A percentile compares a stretch with the other conserved stretches of the same genome.
phyloP scores from a whole-genome alignment of 805 yeast species.

The Lipomyces japonicus region DNA sequence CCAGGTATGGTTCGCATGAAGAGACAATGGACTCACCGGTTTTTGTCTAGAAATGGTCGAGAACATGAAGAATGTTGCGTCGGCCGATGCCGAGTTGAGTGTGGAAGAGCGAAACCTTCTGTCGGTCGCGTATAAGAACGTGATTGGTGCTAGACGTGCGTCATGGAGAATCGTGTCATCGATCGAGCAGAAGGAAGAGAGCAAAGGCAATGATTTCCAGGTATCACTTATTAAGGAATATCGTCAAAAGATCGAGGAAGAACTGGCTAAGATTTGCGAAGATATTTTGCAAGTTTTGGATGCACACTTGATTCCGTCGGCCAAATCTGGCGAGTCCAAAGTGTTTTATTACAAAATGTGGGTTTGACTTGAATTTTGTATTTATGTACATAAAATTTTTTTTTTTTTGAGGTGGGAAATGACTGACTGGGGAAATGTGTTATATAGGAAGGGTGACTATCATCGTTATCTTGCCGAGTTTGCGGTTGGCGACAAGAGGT shows the following conservation, averaged over 20 bases:
- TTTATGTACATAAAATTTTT: neutral
- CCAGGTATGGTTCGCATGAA: neutral
- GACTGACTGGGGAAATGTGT: neutral
- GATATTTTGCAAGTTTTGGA: slow-evolving; percentile 86
- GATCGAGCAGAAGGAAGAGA: slow-evolving; percentile 96
- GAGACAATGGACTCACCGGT: slow-evolving; percentile 1
- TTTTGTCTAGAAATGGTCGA: slow-evolving; percentile 59
- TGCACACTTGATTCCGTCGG: slow-evolving; percentile 86
- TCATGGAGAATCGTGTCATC: slow-evolving; percentile 99
- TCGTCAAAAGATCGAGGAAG: slow-evolving; percentile 90
- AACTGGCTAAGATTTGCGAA: slow-evolving; percentile 88
- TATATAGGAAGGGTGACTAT: slow-evolving; percentile 79
- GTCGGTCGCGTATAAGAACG: slow-evolving; percentile 97
- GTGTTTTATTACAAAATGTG: slow-evolving; percentile 95
- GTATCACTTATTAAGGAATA: slow-evolving; percentile 86
- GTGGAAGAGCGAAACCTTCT: slow-evolving; percentile 97
- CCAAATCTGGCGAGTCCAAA: slow-evolving; percentile 95
- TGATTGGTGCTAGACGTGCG: slow-evolving; percentile 98
- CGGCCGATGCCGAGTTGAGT: slow-evolving; percentile 89
- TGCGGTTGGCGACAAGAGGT: slow-evolving; percentile 85
- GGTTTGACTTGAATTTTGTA: neutral
- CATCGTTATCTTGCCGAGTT: slow-evolving; percentile 98
- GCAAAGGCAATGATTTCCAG: slow-evolving; percentile 89
- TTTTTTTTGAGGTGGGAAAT: neutral
- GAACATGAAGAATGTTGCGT: slow-evolving; percentile 96